These are phyloP conservation scores for Colletotrichum sp. DNA, from an alignment of 2,329 filamentous ascomycete genomes.

Conservation along the genomic window DNA sequence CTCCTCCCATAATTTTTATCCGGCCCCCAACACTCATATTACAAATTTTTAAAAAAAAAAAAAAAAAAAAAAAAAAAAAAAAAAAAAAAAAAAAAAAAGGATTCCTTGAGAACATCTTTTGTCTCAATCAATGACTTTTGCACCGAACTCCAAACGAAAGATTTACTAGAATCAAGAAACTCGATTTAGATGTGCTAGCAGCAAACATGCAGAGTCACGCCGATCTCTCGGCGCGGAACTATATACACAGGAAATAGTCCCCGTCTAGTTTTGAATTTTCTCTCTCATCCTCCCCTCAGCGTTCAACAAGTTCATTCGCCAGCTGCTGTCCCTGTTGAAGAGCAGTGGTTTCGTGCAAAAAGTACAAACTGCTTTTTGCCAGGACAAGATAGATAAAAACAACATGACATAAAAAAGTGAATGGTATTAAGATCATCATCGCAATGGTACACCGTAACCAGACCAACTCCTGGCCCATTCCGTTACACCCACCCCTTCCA, in stretches of 20 bases:
- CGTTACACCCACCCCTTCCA: neutral
- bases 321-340: neutral
- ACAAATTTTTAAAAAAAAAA: too few species aligned
- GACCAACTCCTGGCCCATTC: neutral
- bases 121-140: too few species aligned
- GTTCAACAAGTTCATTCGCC: neutral
- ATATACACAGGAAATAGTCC: neutral
- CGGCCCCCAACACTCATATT: too few species aligned
- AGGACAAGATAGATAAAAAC: neutral
- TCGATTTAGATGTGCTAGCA: slow-evolving; percentile 12
- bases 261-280: neutral
- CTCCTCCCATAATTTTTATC: too few species aligned
- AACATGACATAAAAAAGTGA: slow-evolving; percentile 1
- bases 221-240: neutral
- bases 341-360: neutral
- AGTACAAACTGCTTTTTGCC: neutral
- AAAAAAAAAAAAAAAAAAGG: too few species aligned
- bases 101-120: neutral
- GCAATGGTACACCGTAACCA: slow-evolving; percentile 10
- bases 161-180: slow-evolving; percentile 1
- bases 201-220: neutral
- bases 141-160: neutral
- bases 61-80: too few species aligned
- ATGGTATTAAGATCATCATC: slow-evolving; percentile 22
- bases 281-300: neutral